These are phyloP conservation scores for Xylaria sp. DNA, from an alignment of 2,329 filamentous ascomycete genomes.

Conservation along the genomic window DNA sequence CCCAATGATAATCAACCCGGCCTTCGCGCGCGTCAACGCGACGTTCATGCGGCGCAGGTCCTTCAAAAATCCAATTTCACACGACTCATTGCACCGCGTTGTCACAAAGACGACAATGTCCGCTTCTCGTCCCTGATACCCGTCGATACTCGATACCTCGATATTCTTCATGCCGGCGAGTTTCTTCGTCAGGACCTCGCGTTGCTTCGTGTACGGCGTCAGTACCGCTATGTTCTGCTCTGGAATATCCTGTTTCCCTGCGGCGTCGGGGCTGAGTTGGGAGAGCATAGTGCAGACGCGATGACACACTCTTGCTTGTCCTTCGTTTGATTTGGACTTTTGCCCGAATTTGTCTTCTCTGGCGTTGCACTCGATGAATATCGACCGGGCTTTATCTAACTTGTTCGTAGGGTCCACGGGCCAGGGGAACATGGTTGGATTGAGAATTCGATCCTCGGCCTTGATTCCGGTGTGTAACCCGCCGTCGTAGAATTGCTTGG, in stretches of 20 bases:
- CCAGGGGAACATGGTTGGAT: constrained; percentile 6
- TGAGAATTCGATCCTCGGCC: not conserved
- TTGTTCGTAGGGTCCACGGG: constrained; percentile 1
- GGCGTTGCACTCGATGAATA: constrained; percentile 5
- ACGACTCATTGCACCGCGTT: constrained; percentile 7
- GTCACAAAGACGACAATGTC: constrained; percentile 12
- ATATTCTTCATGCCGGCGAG: constrained; percentile 6
- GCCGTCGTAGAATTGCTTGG: constrained; percentile 8
- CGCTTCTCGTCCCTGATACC: constrained; percentile 10
- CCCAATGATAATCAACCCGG: constrained; percentile 9
- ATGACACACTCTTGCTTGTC: constrained; percentile 6
- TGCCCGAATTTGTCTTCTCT: constrained; percentile 4
- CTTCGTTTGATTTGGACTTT: constrained; percentile 8
- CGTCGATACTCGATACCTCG: constrained; percentile 12
- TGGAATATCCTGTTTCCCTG: not conserved
- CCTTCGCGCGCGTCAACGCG: constrained; percentile 4
- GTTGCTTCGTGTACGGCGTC: constrained; percentile 8
- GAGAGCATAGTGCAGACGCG: constrained; percentile 7
- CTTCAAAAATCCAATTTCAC: constrained; percentile 7
- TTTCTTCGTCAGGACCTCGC: constrained; percentile 9
- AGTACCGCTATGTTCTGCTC: constrained; percentile 11
- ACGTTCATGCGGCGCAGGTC: constrained; percentile 8
- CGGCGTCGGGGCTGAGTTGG: not conserved
- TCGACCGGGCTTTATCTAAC: constrained; percentile 1
- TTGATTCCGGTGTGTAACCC: constrained; percentile 1